Base-by-base conservation (phyloP, 371 early-diverging fungal genomes). In the Actinomortierella ambigua region DNA sequence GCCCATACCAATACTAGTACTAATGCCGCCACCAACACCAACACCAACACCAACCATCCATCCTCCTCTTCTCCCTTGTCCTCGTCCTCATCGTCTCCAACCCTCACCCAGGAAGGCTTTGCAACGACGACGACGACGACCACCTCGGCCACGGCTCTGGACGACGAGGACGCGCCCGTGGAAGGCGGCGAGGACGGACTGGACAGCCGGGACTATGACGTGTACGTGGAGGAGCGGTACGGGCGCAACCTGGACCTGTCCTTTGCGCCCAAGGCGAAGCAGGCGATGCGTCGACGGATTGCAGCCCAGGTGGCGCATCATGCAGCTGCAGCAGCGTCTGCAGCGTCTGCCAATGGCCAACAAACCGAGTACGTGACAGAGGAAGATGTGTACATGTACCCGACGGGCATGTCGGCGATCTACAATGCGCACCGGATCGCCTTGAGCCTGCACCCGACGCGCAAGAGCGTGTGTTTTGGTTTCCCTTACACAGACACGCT, bases 401-500 rank as follows among this genome's bases (percentile, higher is more conserved):
- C 96, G 11, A 87, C 86, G 39, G 98, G 98, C 18, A 97, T 97
- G 98, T 87, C 90, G 50, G 94, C 98, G 2, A 95, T 98, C 48
- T 97, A 85, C 69, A 88, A 91, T 61, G 88, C 94, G 3, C 93
- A 93, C 76, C 84, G 86, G 42, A 63, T 81, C 20, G 84, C 91
- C 5, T 73, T 87, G 65, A 55, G 67, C 5, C 41, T 77, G 42
- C 77, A 82, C 39, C 61, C 59, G 1, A 80, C 83, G 2, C 81
- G 79, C 23, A 92, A 93, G 73, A 90, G 89, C 57, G 87, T 95
- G 1, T 96, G 96, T 61, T 97, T 93, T 80, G 97, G 97, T 0
- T 98, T 98, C 67, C 93, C 96, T 2, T 98, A 98, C 77, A 88
- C 91, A 0, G 98, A 98, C 68, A 95, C 97, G 15, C 82, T 97